These are phyloP conservation scores for Citropsis articulata DNA, from an alignment of 345 rosid species.

Conservation along the genomic window DNA sequence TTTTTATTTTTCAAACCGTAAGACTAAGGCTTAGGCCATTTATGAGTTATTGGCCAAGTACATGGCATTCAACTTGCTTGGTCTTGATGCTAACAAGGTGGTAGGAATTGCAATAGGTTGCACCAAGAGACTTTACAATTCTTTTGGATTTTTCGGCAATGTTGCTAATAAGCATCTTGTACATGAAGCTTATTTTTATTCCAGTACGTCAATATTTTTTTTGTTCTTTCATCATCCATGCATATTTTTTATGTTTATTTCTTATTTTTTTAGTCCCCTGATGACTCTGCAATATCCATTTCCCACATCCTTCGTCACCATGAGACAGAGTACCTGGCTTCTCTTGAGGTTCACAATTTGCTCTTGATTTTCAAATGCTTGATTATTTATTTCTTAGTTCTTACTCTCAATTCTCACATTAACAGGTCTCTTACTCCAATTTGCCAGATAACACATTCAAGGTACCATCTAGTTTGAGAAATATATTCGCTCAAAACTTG, in stretches of 20 bases:
- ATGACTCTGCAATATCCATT: constrained; percentile 71
- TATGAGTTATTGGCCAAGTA: background rate
- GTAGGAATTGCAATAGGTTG: background rate
- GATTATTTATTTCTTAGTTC: background rate
- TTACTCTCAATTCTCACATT: constrained; percentile 10
- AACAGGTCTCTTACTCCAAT: constrained; percentile 85
- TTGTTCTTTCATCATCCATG: background rate
- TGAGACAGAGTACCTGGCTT: constrained; percentile 81
- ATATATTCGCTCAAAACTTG: background rate
- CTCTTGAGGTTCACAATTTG: constrained; percentile 66
- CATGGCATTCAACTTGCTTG: background rate
- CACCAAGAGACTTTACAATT: background rate
- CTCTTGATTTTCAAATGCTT: constrained; percentile 6
- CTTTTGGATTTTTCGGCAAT: background rate
- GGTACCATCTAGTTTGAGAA: constrained; percentile 35
- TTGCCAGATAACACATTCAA: constrained; percentile 95
- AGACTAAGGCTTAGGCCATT: background rate
- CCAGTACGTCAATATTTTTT: background rate
- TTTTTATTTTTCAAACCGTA: background rate
- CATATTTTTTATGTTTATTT: background rate
- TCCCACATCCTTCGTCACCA: constrained; percentile 75
- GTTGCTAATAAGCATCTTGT: background rate
- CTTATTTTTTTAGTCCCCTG: constrained; percentile 65
- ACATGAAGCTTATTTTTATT: background rate
- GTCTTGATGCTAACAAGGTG: background rate